These are phyloP conservation scores for Neofusicoccum ribis DNA, from an alignment of 2,329 filamentous ascomycete genomes.

Conservation along the genomic window DNA sequence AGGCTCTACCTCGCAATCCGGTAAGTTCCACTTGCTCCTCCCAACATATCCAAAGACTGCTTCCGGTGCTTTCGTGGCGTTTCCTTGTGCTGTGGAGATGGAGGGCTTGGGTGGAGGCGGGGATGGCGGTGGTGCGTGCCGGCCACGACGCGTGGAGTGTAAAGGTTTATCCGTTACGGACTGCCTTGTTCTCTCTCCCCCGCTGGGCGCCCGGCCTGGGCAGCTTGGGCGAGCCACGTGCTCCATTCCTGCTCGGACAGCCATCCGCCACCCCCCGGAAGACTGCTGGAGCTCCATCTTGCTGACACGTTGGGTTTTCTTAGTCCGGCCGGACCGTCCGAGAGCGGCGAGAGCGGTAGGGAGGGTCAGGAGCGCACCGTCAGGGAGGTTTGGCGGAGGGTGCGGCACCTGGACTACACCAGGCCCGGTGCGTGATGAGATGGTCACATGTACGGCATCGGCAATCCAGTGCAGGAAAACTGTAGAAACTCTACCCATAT, in stretches of 20 bases:
- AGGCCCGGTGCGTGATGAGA: conserved; percentile 58
- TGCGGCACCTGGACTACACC: conserved; percentile 65
- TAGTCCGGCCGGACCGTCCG: conserved; percentile 64
- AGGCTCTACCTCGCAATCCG: conserved; percentile 70
- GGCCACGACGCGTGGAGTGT: background rate
- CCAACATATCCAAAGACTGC: background rate
- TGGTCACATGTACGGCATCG: conserved; percentile 29
- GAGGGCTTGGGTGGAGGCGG: background rate
- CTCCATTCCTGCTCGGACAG: background rate
- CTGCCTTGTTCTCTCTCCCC: background rate
- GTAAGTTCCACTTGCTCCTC: conserved; percentile 36
- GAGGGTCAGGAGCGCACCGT: conserved; percentile 70
- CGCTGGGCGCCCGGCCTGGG: background rate
- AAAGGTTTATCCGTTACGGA: conserved; percentile 18
- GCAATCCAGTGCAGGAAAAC: background rate
- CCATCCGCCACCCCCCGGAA: background rate
- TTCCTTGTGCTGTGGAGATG: conserved; percentile 19
- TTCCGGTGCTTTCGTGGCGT: background rate
- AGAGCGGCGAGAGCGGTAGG: conserved; percentile 59
- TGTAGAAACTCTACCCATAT: background rate
- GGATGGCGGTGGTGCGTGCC: background rate
- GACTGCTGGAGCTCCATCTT: background rate
- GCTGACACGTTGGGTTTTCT: background rate
- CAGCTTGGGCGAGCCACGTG: background rate
- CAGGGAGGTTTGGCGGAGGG: conserved; percentile 71